Base-by-base conservation (phyloP, 179 eudicot species). In the Amaranthus tricolor region DNA sequence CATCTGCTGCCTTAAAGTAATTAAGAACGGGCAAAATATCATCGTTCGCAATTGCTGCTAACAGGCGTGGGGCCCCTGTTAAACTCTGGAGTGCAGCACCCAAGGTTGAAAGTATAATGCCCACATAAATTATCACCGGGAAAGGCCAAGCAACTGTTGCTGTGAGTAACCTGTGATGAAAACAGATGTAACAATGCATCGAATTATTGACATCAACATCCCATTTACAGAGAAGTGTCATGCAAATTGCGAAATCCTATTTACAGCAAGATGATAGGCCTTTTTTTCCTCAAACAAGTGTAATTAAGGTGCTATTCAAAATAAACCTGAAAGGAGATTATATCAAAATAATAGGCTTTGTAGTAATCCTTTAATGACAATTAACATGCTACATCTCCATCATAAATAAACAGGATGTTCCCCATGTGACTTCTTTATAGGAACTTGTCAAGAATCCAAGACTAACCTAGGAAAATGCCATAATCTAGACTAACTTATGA, bases 71-170 rank as follows among this genome's bases (percentile, higher is more conserved):
- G 66, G 99, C 99, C 49, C 99, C 99, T 12, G 95, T 89, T 78
- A 95, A 54, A 87, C 99, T 95, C 82, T 95, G 99, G 67, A 95
- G 95, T 51, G 99, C 99, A 66, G 99, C 99, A 40, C 99, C 99
- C 70, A 95, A 82, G 76, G 99, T 95, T 76, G 99, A 95, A 77
- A 95, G 95, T 62, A 95, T 92, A 75, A 95, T 95, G 73, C 99
- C 99, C 57, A 95, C 78, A 74, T 95, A 89, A 43, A 89, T 86
- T 56, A 95, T 84, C 61, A 86, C 86, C 43, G 99, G 95, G 65
- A 88, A 76, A 71, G 99, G 99, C 99, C 97, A 93, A 74, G 99
- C 99, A 78, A 95, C 90, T 57, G 92, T 86, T 63, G 99, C 99
- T 56, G 99, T 93, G 70, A 95, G 89, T 79, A 92, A 83, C 89